A percentile compares a stretch with the other conserved stretches of the same genome.
Conservation (phyloP, 1,284 basidiomycete genomes). For the Prillingera fragicola region DNA sequence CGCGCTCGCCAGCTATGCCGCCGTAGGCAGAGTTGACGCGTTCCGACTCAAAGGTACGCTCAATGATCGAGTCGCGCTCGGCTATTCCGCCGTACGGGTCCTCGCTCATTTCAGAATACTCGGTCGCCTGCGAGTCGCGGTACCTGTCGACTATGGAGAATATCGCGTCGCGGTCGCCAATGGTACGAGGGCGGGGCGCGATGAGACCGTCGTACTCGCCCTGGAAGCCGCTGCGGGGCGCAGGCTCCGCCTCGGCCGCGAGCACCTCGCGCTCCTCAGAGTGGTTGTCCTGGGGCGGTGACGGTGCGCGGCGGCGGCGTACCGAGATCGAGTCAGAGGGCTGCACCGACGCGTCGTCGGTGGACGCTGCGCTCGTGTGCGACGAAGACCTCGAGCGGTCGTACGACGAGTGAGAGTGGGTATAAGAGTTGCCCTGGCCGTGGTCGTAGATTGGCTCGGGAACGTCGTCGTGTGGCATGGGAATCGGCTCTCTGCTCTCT, state of each 20-base stretch:
- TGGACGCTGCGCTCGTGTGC: background rate
- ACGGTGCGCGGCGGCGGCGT: slow-evolving; percentile 5
- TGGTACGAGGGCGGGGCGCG: slow-evolving; percentile 8
- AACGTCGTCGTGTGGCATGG: slow-evolving; percentile 16
- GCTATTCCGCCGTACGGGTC: slow-evolving; percentile 3
- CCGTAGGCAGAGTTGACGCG: slow-evolving; percentile 8
- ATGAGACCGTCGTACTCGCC: slow-evolving; percentile 10
- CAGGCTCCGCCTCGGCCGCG: background rate
- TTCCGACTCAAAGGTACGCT: slow-evolving; percentile 14
- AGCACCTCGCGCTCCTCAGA: background rate
- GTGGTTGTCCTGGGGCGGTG: no score
- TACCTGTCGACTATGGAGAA: slow-evolving; percentile 21
- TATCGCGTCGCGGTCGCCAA: slow-evolving; percentile 12
- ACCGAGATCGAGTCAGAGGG: slow-evolving; percentile 15
- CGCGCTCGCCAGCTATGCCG: slow-evolving; percentile 8
- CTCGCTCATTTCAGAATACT: slow-evolving; percentile 10
- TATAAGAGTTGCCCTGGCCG: background rate
- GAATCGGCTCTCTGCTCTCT: no score
- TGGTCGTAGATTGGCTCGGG: background rate
- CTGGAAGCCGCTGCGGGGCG: background rate
- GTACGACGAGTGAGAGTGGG: background rate
- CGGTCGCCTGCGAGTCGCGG: slow-evolving; percentile 1
- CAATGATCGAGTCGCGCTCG: slow-evolving; percentile 9
- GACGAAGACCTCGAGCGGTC: background rate
- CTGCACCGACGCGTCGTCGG: slow-evolving; percentile 11